Evolutionary conservation across 371 early-diverging fungal genomes (phyloP).

Genomic region (Rhizopus microsporus): DNA sequence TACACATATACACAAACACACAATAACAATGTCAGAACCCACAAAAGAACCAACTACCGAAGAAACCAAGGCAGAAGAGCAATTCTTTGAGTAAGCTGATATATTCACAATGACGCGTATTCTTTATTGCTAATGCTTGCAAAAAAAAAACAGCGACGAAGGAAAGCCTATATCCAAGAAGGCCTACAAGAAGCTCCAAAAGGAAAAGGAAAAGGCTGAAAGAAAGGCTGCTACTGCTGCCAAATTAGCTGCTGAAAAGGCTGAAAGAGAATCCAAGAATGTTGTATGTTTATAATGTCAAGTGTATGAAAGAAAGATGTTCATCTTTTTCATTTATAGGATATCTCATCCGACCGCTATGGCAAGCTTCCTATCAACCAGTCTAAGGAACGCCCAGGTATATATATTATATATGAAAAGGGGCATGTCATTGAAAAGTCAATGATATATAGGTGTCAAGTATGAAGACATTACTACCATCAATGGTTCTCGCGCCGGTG

Average conservation of each 20-base stretch:
- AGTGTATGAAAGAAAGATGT: conserved; percentile 4
- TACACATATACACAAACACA: background rate
- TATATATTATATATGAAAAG: background rate
- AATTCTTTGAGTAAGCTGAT: conserved; percentile 53
- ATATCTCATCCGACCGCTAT: conserved; percentile 83
- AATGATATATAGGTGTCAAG: conserved; percentile 37
- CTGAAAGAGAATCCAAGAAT: conserved; percentile 73
- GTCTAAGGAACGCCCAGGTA: conserved; percentile 71
- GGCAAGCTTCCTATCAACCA: conserved; percentile 90
- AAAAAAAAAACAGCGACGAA: conserved; percentile 57
- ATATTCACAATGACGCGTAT: background rate
- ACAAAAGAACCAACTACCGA: conserved; percentile 42
- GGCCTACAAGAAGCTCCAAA: conserved; percentile 91
- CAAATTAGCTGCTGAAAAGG: conserved; percentile 84
- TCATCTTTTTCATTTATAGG: conserved; percentile 36
- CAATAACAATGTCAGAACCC: conserved; percentile 34
- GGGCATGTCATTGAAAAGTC: no score
- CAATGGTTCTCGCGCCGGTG: conserved; percentile 64
- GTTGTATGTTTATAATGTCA: conserved; percentile 40
- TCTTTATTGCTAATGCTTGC: background rate
- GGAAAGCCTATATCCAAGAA: conserved; percentile 92
- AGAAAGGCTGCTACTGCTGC: conserved; percentile 80
- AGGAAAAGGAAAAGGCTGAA: conserved; percentile 86
- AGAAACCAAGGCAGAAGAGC: conserved; percentile 57
- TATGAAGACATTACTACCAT: conserved; percentile 61